Evolutionary conservation across 805 yeast genomes (phyloP), one percentile per base, ranked within the genome.

Genomic region (Metschnikowia amazonensis): DNA sequence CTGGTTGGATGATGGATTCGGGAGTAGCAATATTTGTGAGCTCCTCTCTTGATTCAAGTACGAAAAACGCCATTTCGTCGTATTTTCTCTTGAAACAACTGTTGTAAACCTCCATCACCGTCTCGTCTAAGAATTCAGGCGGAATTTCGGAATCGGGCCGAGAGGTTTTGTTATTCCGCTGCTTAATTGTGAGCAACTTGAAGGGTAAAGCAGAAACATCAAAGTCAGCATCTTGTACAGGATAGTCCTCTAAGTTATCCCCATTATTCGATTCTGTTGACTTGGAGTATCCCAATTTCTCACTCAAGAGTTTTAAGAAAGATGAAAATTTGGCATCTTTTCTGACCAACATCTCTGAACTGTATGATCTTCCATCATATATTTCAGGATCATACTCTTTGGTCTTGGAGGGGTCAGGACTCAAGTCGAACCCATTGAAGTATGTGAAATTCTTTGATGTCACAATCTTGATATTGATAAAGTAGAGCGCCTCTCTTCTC

Each of bases 381-480:
- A 79, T 60, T 1, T 72, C 76, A 25, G 77, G 75, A 38, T 77
- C 77, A 52, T 69, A 82, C 36, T 70, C 69, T 36, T 70, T 69
- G 9, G 55, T 56, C 42, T 59, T 60, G 0, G 70, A 63, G 11
- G 77, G 75, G 70, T 86, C 86, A 3, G 88, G 82, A 10, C 83
- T 87, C 13, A 85, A 59, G 61, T 89, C 97, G 58, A 86, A 82
- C 0, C 95, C 95, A 57, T 79, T 74, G 58, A 78, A 83, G 44
- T 77, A 67, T 45, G 69, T 65, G 55, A 87, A 84, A 34, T 80
- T 76, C 1, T 69, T 60, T 32, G 69, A 60, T 0, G 86, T 75
- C 47, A 78, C 79, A 25, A 88, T 64, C 43, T 79, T 76, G 42
- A 87, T 74, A 42, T 74, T 76, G 32, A 64, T 63, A 47, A 60